Evolutionary conservation across 2,329 filamentous ascomycete genomes (phyloP), one percentile per base, ranked within the genome.

Genomic region (Stagonosporopsis cucurbitacearum): DNA sequence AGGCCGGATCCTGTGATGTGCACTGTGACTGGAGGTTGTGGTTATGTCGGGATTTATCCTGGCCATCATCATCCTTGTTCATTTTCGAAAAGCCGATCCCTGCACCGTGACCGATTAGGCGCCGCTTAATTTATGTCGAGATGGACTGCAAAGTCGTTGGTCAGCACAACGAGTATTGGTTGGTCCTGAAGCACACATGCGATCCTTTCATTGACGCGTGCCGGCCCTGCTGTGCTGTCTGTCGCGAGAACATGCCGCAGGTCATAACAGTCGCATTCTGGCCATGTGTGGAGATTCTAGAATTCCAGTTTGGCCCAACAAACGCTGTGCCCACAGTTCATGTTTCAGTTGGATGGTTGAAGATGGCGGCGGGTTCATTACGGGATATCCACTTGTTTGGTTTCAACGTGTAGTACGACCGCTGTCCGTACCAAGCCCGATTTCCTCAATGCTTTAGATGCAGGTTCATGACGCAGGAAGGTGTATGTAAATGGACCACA

Each of bases 401-500:
- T 56, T 56, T 56, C 53, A 44, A 32, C 26, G 22, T 28, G 46
- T 30, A 25, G 53, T 56, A 51, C 42, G 23, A 17, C 42, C 42
- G 42, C 42, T 30, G 37, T 23, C 30, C 19, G 37, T 51, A 51
- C 32, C 47, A 51, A 56, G 53, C 35, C 42, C 42, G 32, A 28
- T 56, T 25, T 36, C 53, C 43, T 19, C 53, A 50, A 55, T 55
- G 53, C 47, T 26, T 47, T 55, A 36, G 43, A 47, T 56, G 53
- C 53, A 51, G 28, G 42, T 26, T 8, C 19, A 12, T 26, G 19
- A 30, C 15, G 32, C 36, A 25, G 13, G 17, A 32, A 12, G 20
- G 17, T 56, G 46, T n/a, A n/a, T n/a, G n/a, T 47, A 47, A 23
- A 41, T 17, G 20, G 45, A 35, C 17, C 2, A 6, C 17, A 32